These are phyloP conservation scores for Pseudopithomyces chartarum DNA, from an alignment of 2,329 filamentous ascomycete species.

Conservation along the genomic window DNA sequence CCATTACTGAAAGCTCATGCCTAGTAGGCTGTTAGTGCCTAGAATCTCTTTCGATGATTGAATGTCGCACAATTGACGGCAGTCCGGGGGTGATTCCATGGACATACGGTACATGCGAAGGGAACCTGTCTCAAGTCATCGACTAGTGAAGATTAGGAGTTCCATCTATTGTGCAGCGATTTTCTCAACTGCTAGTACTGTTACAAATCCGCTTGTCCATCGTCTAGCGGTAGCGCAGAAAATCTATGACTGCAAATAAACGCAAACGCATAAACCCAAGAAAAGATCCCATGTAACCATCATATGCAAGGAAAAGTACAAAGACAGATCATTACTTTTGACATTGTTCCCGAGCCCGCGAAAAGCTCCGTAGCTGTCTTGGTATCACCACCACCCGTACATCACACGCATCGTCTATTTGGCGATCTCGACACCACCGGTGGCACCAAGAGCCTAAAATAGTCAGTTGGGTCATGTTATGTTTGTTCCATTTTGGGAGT, in stretches of 20 bases:
- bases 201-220: conserved; percentile 27
- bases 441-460: conserved; percentile 67
- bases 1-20: no score
- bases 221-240: conserved; percentile 22
- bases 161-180: conserved; percentile 39
- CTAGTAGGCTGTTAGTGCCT: no score
- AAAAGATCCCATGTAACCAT: conserved; percentile 29
- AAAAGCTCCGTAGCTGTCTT: conserved; percentile 32
- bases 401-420: conserved; percentile 16
- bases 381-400: conserved; percentile 27
- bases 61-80: no score
- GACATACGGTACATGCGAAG: no score
- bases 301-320: conserved; percentile 33
- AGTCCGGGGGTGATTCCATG: no score
- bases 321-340: conserved; percentile 31
- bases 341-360: conserved; percentile 22
- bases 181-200: conserved; percentile 34
- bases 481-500: conserved; percentile 60
- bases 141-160: conserved; percentile 7
- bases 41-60: no score
- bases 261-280: conserved; percentile 34
- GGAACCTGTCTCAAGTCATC: no score
- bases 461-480: neutral
- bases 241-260: conserved; percentile 34
- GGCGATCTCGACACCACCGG: conserved; percentile 60